Evolutionary conservation across 495 filamentous ascomycete species (phyloP), one percentile per base, ranked within the genome.

Genomic region (Aspergillus bertholletiae): DNA sequence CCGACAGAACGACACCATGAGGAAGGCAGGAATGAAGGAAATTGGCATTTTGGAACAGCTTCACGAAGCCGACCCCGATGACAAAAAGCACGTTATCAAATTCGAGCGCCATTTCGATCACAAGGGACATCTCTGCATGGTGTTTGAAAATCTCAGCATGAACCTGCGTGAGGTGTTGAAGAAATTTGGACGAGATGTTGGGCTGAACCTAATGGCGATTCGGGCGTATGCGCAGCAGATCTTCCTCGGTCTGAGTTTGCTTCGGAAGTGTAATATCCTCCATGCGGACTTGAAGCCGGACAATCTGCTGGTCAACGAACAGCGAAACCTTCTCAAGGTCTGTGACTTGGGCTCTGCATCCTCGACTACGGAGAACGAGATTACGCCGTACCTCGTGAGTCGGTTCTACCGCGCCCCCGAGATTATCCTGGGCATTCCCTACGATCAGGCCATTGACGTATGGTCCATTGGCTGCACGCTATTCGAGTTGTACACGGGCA

Each of bases 401-500:
- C 86, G 94, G 45, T 98, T 96, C 73, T 98, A 98, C 72, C 87
- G 94, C 46, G 94, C 95, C 3, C 94, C 94, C 3, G 94, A 98
- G 70, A 90, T 98, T 66, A 96, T 98, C 50, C 82, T 97, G 1
- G 94, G 93, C n/a, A 88, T 96, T 72, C 86, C 86, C 21, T 96
- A 92, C 68, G 91, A 96, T 69, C 95, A 90, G 65, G 90, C 88
- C 27, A 90, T 97, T 64, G 94, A 98, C 68, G 86, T 96, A 70
- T 98, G 94, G 94, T 92, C 92, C 12, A 89, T 97, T 59, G 94
- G 94, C 15, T 97, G 95, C 72, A 98, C 94, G 21, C 75, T 98
- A 23, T 98, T 93, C 70, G 94, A 98, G 71, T 78, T 98, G 26
- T 97, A 92, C 77, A 97, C 95, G 0, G 93, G 95, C 54, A 96